Percentiles rank a stretch among this genome's conserved stretches.
These are phyloP conservation scores for Mucor circinelloides DNA, from an alignment of 371 early-diverging fungal species.

Conservation along the genomic window DNA sequence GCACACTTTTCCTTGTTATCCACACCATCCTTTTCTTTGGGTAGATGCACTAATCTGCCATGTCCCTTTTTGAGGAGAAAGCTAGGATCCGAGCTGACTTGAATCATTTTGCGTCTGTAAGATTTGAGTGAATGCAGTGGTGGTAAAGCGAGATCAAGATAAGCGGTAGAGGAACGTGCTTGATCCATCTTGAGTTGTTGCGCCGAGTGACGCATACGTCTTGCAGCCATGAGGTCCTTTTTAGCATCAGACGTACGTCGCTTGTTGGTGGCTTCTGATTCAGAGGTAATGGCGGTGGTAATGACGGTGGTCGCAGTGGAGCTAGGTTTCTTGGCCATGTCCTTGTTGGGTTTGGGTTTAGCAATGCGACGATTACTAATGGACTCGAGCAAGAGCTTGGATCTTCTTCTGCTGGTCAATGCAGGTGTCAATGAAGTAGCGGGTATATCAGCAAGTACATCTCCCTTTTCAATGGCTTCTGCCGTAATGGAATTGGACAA, in stretches of 20 bases:
- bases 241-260: constrained; percentile 22
- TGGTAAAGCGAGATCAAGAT: constrained; percentile 42
- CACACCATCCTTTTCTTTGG: not conserved
- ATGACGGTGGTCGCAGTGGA: no score
- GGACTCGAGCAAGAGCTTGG: constrained; percentile 17
- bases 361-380: constrained; percentile 27
- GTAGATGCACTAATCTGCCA: not conserved
- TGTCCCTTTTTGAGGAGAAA: constrained; percentile 15
- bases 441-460: constrained; percentile 2
- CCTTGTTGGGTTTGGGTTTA: not conserved
- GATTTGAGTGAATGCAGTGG: constrained; percentile 21
- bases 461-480: constrained; percentile 19
- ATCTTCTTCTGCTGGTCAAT: constrained; percentile 7
- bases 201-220: constrained; percentile 19
- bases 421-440: not conserved
- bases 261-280: constrained; percentile 11
- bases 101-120: constrained; percentile 25
- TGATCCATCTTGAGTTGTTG: constrained; percentile 28
- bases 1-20: not conserved
- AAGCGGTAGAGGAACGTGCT: constrained; percentile 35
- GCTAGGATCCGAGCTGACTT: constrained; percentile 11
- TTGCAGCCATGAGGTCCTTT: constrained; percentile 20
- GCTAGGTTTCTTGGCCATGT: not conserved
- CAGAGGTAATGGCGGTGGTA: no score
- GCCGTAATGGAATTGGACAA: constrained; percentile 13